Conservation (phyloP, 106 monocot genomes). For the Agapanthus africanus region DNA sequence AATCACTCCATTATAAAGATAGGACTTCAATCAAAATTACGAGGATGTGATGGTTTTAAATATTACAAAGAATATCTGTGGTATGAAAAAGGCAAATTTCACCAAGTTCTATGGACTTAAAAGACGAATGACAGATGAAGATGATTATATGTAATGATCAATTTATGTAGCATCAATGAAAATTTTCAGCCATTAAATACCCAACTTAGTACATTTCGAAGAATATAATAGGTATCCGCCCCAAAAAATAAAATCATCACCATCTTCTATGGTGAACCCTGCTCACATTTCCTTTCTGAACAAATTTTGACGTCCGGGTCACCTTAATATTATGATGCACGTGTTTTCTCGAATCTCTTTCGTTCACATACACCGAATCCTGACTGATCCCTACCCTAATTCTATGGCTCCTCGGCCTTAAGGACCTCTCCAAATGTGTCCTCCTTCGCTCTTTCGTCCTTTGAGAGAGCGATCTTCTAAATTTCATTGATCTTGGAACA, state of each 20-base stretch:
- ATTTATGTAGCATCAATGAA: too few relatives aligned
- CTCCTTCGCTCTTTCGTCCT: conserved; percentile 46
- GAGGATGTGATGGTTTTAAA: too few relatives aligned
- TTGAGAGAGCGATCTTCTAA: conserved; percentile 23
- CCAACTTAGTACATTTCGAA: too few relatives aligned
- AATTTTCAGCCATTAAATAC: too few relatives aligned
- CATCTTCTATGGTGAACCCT: conserved; percentile 19
- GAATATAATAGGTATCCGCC: too few relatives aligned
- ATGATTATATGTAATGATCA: too few relatives aligned
- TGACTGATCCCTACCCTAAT: conserved; percentile 56
- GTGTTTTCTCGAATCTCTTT: neutral
- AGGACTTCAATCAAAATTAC: too few relatives aligned
- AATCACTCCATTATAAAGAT: too few relatives aligned
- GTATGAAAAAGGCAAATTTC: too few relatives aligned
- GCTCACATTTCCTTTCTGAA: conserved; percentile 35
- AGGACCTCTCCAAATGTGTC: conserved; percentile 43
- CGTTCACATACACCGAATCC: conserved; percentile 26
- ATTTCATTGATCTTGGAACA: conserved; percentile 13
- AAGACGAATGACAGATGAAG: too few relatives aligned
- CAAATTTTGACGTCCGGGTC: conserved; percentile 72
- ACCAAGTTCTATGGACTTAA: too few relatives aligned
- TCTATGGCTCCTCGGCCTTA: conserved; percentile 60
- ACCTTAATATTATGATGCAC: conserved; percentile 56
- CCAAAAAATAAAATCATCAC: conserved; percentile 7
- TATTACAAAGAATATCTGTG: too few relatives aligned